Evolutionary conservation across 345 rosid species (phyloP).

Genomic region (Eucalyptus leucophloia): DNA sequence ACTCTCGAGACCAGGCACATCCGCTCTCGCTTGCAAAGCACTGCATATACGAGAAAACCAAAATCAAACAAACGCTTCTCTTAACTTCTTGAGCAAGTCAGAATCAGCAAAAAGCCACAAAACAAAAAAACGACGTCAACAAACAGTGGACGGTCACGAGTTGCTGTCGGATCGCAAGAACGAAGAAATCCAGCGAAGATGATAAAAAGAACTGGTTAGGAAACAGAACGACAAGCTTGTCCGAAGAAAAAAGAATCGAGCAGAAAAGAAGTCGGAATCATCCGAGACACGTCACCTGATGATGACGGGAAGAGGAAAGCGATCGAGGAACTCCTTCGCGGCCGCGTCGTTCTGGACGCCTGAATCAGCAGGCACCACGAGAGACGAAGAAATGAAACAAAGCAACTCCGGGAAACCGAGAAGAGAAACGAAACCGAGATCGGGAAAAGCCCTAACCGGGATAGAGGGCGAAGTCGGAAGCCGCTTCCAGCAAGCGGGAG

Average conservation of each 20-base stretch:
- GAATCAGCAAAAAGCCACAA: not conserved
- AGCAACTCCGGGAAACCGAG: not conserved
- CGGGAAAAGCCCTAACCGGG: conserved; percentile 24
- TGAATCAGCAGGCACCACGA: conserved; percentile 2
- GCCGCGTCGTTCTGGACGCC: conserved; percentile 57
- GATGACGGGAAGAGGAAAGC: conserved; percentile 69
- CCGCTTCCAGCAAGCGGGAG: conserved; percentile 48
- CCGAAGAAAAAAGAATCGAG: not conserved
- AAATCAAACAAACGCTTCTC: not conserved
- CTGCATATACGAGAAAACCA: conserved; percentile 13
- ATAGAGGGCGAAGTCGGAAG: conserved; percentile 60
- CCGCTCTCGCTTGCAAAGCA: conserved; percentile 45
- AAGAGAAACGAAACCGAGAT: not conserved
- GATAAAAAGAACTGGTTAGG: not conserved
- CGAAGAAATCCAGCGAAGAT: not conserved
- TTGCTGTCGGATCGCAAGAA: not conserved
- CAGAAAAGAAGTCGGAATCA: not conserved
- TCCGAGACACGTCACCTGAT: conserved; percentile 16
- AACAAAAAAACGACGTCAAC: not conserved
- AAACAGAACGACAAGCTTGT: not conserved
- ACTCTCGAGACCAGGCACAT: conserved; percentile 41
- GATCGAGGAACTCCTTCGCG: conserved; percentile 58
- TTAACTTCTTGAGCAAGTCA: not conserved
- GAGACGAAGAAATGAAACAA: not conserved
- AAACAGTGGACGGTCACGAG: not conserved